phyloP scores from a whole-genome alignment of 1,139 yeast species.

The Candida frijolesensis region DNA sequence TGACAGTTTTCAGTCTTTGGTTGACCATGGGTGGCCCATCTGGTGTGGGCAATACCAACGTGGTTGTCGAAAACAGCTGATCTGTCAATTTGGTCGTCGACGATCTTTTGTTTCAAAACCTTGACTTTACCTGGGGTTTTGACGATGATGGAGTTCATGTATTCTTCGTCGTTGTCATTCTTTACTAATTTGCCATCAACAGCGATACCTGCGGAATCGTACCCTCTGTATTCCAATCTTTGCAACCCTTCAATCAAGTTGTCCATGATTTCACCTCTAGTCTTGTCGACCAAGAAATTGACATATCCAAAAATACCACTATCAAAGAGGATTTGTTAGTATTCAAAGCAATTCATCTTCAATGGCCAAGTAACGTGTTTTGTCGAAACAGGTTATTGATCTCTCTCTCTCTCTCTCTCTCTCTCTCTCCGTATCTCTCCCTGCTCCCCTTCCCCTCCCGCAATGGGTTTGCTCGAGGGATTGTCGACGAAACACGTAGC shows the following conservation, averaged over 20 bases:
- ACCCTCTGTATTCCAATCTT: slow-evolving; percentile 95
- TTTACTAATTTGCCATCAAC: slow-evolving; percentile 81
- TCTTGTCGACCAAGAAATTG: slow-evolving; percentile 88
- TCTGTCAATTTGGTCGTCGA: slow-evolving; percentile 55
- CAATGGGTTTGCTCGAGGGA: background rate
- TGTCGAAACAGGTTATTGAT: no score
- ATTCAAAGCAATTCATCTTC: background rate
- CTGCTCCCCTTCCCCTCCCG: background rate
- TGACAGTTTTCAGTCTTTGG: slow-evolving; percentile 88
- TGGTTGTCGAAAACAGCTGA: slow-evolving; percentile 75
- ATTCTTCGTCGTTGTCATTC: slow-evolving; percentile 18
- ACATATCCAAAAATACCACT: slow-evolving; percentile 99
- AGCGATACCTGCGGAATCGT: slow-evolving; percentile 96
- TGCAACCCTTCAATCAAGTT: slow-evolving; percentile 89
- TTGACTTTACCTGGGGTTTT: slow-evolving; percentile 93
- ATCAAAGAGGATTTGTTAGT: slow-evolving; percentile 7
- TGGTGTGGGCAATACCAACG: slow-evolving; percentile 97
- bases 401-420: background rate
- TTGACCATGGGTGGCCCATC: slow-evolving; percentile 99
- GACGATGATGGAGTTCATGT: slow-evolving; percentile 46
- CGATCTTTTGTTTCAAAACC: slow-evolving; percentile 72
- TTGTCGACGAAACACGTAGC: background rate
- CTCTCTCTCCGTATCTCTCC: background rate
- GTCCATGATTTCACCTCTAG: slow-evolving; percentile 90
- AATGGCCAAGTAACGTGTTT: background rate